Percentiles rank a stretch among this genome's conserved stretches.
Evolutionary conservation across 768 basidiomycete species (phyloP).

Genomic region (Leccinum sublutescens): DNA sequence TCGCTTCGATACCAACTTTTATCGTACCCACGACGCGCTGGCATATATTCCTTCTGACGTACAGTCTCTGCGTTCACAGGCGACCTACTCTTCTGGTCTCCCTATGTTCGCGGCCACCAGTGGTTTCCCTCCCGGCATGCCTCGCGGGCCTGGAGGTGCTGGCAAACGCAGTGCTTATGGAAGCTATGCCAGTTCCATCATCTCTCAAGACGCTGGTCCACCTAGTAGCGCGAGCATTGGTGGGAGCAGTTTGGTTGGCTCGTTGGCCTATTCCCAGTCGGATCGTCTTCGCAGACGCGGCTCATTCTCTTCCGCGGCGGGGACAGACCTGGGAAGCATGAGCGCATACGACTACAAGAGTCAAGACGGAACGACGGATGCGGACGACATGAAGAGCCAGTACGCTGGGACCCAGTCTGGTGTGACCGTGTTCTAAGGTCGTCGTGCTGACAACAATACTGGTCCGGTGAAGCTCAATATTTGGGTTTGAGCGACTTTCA

Average conservation of each 20-base stretch:
- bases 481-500: conserved; percentile 12
- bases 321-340: conserved; percentile 74
- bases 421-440: conserved; percentile 73
- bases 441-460: conserved; percentile 1
- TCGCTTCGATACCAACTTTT: conserved; percentile 95
- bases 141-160: conserved; percentile 56
- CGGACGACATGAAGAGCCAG: conserved; percentile 88
- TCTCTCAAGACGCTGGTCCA: conserved; percentile 86
- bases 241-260: conserved; percentile 45
- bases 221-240: conserved; percentile 58
- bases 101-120: conserved; percentile 77
- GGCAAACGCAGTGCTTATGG: conserved; percentile 75
- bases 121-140: conserved; percentile 66
- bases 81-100: conserved; percentile 89
- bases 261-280: conserved; percentile 86
- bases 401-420: conserved; percentile 84
- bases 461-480: conserved; percentile 10
- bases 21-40: conserved; percentile 90
- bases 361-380: conserved; percentile 76
- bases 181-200: conserved; percentile 86
- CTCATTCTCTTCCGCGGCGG: conserved; percentile 75
- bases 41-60: conserved; percentile 94
- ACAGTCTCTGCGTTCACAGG: conserved; percentile 95
- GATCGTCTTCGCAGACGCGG: conserved; percentile 78
- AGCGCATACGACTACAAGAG: conserved; percentile 85